Evolutionary conservation across 805 yeast species (phyloP).

Genomic region (Candida multigemmis): DNA sequence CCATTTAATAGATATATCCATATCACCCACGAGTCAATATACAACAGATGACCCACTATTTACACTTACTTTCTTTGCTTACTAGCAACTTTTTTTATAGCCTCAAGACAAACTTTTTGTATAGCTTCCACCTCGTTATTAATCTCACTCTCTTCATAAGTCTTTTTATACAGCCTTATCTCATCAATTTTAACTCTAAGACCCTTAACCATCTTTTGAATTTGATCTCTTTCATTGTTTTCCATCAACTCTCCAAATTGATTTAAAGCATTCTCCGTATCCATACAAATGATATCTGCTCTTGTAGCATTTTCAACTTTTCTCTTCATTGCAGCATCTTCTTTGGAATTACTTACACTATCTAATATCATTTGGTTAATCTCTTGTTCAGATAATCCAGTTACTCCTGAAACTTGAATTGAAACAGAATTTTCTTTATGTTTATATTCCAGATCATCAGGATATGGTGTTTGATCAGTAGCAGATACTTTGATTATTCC

Average conservation of each 20-base stretch:
- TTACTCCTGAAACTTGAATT: constrained; percentile 61
- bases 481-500: constrained; percentile 58
- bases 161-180: constrained; percentile 16
- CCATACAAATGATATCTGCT: constrained; percentile 73
- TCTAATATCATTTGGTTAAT: constrained; percentile 55
- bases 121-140: constrained; percentile 27
- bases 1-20: not conserved
- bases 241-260: constrained; percentile 52
- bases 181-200: constrained; percentile 23
- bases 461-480: constrained; percentile 39
- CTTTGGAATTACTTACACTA: constrained; percentile 52
- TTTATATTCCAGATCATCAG: constrained; percentile 21
- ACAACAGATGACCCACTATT: not conserved
- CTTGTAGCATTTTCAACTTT: constrained; percentile 67
- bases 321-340: constrained; percentile 50
- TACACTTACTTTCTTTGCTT: constrained; percentile 17
- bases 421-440: constrained; percentile 45
- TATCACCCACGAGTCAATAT: not conserved
- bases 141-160: constrained; percentile 23
- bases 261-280: constrained; percentile 76
- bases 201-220: constrained; percentile 8
- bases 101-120: constrained; percentile 27
- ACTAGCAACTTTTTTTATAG: constrained; percentile 29
- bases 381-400: constrained; percentile 64
- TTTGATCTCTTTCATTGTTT: constrained; percentile 35